Percentiles rank a stretch among this genome's conserved stretches.
These are phyloP conservation scores for Naganishia onofrii DNA, from an alignment of 768 basidiomycete species.

Conservation along the genomic window DNA sequence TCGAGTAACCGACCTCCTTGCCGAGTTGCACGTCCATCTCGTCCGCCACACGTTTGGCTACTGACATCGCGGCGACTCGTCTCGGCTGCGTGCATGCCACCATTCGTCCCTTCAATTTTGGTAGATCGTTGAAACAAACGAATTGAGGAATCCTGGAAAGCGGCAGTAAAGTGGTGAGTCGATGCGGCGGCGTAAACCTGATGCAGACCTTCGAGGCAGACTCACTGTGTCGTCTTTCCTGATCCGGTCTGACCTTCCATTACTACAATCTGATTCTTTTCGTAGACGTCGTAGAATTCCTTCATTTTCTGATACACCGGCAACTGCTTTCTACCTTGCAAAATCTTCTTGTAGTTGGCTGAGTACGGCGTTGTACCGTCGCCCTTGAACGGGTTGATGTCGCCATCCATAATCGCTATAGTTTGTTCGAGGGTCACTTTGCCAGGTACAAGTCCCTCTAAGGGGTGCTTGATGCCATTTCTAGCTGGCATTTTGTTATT, in stretches of 20 bases:
- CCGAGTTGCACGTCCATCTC: constrained; percentile 98
- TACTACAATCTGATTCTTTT: constrained; percentile 75
- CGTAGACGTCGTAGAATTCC: constrained; percentile 83
- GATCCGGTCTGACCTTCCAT: constrained; percentile 78
- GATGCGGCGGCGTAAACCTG: constrained; percentile 54
- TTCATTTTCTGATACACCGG: constrained; percentile 91
- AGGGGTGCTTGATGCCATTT: constrained; percentile 55
- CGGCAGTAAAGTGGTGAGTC: no score
- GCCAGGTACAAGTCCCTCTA: constrained; percentile 72
- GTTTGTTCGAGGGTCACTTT: constrained; percentile 67
- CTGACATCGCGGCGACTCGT: constrained; percentile 95
- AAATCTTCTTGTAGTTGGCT: constrained; percentile 76
- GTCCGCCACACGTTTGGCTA: constrained; percentile 96
- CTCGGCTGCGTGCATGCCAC: constrained; percentile 96
- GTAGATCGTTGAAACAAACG: constrained; percentile 86
- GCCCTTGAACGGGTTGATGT: constrained; percentile 82
- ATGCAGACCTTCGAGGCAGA: constrained; percentile 36
- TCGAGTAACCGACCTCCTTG: constrained; percentile 93
- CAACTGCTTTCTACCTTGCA: constrained; percentile 77
- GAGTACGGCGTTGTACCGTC: constrained; percentile 60
- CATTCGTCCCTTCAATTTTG: constrained; percentile 82
- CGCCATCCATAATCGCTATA: constrained; percentile 67
- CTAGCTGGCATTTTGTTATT: not conserved
- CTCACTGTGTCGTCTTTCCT: constrained; percentile 85
- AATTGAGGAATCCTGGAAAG: constrained; percentile 75